A percentile compares a stretch with the other conserved stretches of the same genome.
Evolutionary conservation across 192 early-diverging fungal species (phyloP).

Genomic region (Podila clonocystis): DNA sequence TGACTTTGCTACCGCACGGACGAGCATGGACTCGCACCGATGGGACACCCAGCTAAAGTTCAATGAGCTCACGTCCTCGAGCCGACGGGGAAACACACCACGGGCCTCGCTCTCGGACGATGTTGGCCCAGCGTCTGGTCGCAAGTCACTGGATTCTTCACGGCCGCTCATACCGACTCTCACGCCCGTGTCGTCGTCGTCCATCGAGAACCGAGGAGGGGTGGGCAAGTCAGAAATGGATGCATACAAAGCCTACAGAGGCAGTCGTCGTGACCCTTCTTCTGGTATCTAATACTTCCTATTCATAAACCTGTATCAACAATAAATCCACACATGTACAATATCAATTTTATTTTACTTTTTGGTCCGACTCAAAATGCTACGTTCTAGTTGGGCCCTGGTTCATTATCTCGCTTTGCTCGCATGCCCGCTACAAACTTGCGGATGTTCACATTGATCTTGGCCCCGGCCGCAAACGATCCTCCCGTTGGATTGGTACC

Average conservation of each 20-base stretch:
- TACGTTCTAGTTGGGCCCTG: conserved; percentile 6
- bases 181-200: not conserved
- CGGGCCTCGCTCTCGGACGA: not conserved
- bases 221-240: not conserved
- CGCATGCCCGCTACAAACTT: conserved; percentile 52
- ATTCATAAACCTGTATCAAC: not conserved
- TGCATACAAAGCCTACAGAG: not conserved
- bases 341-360: not conserved
- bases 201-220: not conserved
- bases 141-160: not conserved
- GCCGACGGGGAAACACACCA: not conserved
- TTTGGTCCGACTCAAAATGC: not conserved
- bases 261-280: not conserved
- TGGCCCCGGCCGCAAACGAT: conserved; percentile 32
- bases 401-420: conserved; percentile 36
- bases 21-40: not conserved
- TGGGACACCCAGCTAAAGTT: not conserved
- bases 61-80: not conserved
- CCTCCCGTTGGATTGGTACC: conserved; percentile 5
- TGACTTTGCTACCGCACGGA: not conserved
- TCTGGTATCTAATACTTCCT: not conserved
- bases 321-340: not conserved
- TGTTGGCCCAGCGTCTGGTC: not conserved
- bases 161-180: not conserved
- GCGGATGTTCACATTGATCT: conserved; percentile 52